Evolutionary conservation across 257 asterid species (phyloP), one percentile per base, ranked within the genome.

Genomic region (Solanum pinnatisectum): DNA sequence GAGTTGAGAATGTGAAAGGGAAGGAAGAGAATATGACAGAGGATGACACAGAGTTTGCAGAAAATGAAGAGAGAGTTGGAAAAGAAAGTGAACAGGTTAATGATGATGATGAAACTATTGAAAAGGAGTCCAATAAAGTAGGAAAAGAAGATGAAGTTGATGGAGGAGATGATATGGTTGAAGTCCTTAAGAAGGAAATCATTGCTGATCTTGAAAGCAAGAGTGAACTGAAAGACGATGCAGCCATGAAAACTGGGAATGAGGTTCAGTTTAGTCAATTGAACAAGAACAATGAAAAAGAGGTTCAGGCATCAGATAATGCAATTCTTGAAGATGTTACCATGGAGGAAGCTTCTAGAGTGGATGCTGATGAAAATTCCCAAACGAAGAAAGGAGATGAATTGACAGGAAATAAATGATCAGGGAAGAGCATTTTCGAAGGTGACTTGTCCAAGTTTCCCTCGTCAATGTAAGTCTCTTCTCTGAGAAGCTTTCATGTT

Each of bases 401-500:
- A 27, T 42, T 44, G 39, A 60, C 9, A 35, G 83, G 79, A 84
- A 60, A 46, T 25, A 83, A 81, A 84, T 85, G 84, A 60, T 83
- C 78, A 63, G 76, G 44, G 91, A 88, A 88, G 91, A 89, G 89
- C 90, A 86, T 88, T 89, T 88, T 89, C 91, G 79, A 71, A 71
- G 93, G 93, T 68, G 87, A 87, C 90, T 79, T 78, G 60, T 79
- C 63, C 44, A 87, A 59, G 40, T 91, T 87, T 84, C 93, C 91
- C 88, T 77, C 36, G 90, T 88, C 88, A 83, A 83, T 87, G 89
- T 85, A 77, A 78, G 88, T 77, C 89, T 88, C 87, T 74, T 88
- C 87, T 78, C 77, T 35, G 84, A 74, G 74, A 63, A 35, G 81
- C 87, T 87, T 65, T 77, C 72, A 86, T 71, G 84, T 27, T 25